Evolutionary conservation across 768 basidiomycete species (phyloP), one percentile per base, ranked within the genome.

Genomic region (Suillus discolor): DNA sequence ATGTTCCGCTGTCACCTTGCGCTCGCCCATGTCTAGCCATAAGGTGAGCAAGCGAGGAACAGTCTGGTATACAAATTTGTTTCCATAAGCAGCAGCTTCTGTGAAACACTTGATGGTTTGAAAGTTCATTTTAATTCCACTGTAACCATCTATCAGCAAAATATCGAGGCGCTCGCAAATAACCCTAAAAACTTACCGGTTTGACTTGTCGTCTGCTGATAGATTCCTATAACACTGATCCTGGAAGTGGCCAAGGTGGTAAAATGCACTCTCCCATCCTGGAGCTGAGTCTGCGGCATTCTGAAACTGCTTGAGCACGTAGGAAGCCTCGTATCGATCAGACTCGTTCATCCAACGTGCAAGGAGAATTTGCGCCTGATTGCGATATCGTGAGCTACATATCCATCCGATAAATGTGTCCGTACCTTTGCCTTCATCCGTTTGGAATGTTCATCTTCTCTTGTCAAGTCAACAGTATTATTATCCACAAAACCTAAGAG

Each of bases 41-140:
- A 99, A 86, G 0, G 96, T 99, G 11, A 99, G 83, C 67, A 98
- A 83, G 47, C 97, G 89, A 0, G 97, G 96, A 66, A 99, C 88
- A 0, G 95, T 94, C 74, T 97, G 97, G 75, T 97, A 99, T 28
- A 97, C 90, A 75, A 91, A 97, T 81, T 99, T 99, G 44, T 96
- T 94, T 20, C 97, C 97, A 72, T 83, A 79, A 71, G 82, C 81
- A 55, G 96, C 87, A 1, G 96, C 91, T 67, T 82, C 86, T 3
- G 84, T 81, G 67, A 90, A 97, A 68, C 84, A 80, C 72, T 83
- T 82, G 71, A 95, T 77, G 23, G 92, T 90, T 62, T 85, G 83
- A 7, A 83, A 68, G 70, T 87, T 87, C 89, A 93, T 88, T 65
- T 80, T 85, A 51, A 86, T 73, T 6, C 85, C 85, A 25, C 92